Base-by-base conservation (phyloP, 2,329 filamentous ascomycete genomes). In the Phaeophleospora eucalypticola region DNA sequence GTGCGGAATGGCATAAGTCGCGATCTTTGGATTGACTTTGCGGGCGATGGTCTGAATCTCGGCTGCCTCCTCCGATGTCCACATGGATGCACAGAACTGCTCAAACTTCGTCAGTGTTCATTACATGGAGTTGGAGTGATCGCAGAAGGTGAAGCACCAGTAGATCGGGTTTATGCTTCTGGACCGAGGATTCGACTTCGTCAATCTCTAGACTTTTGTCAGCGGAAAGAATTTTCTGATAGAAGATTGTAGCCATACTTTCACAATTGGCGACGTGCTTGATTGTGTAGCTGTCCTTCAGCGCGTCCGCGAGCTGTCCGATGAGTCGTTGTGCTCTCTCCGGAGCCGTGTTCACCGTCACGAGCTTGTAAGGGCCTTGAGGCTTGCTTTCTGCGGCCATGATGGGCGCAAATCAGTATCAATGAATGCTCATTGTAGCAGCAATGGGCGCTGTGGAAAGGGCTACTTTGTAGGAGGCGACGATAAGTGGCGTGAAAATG, bases 261-360 rank as follows among this genome's bases (percentile, higher is more conserved):
- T 79, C 75, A 58, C 75, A 79, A 61, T 87, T 86, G 29, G 71
- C 80, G 18, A 77, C 72, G 60, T 86, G 73, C 32, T 76, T 69
- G 54, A 87, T 84, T 1, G 73, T 79, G 64, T 85, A 86, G 33
- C 68, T 69, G 45, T 83, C 81, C 61, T 81, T 82, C 24, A 87
- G 65, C 10, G 73, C 75, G 46, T 83, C 79, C 9, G 77, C 72
- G 32, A 87, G 65, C 0, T 79, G 74, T 9, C 82, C 82, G 57
- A 84, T 78, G 27, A 87, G 66, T 6, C 71, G 67, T 66, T 80
- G 79, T 27, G 83, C 83, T 46, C 82, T 73, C 52, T 84, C 82
- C 0, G 83, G 82, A 1, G 77, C 80, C 1, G 77, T 84, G 68
- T 86, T 86, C 54, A 86, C 81, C 1, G 81, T 86, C 21, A 85